Conservation (phyloP, 306 rosid species). For the Malus sieversii region DNA sequence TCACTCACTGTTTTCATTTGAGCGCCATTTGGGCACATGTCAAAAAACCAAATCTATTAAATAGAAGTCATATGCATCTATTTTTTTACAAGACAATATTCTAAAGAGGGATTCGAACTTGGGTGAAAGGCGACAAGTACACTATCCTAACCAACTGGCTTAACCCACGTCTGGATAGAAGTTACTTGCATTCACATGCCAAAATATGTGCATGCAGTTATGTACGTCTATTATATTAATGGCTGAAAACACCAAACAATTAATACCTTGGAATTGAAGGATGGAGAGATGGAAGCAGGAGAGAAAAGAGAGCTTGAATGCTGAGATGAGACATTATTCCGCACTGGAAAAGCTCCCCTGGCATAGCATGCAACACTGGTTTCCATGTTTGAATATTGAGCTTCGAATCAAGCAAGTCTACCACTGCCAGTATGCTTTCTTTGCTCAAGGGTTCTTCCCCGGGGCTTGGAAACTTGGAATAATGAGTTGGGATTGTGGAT, state of each 20-base stretch:
- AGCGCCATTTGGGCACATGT: neutral
- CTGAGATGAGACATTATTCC: slow-evolving; percentile 20
- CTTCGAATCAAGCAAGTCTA: neutral
- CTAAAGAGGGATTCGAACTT: neutral
- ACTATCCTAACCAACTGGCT: neutral
- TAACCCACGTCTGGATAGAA: too few species aligned
- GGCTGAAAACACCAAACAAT: neutral
- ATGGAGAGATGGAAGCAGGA: slow-evolving; percentile 25
- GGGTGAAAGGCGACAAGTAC: neutral
- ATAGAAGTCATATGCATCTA: neutral
- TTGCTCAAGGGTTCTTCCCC: neutral
- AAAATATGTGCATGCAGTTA: neutral
- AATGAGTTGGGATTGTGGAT: slow-evolving; percentile 9
- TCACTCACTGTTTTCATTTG: neutral
- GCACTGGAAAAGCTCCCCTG: slow-evolving; percentile 19
- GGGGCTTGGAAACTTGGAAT: neutral
- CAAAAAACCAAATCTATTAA: neutral
- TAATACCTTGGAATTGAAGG: slow-evolving; percentile 28
- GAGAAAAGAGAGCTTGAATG: slow-evolving; percentile 20
- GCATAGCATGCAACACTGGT: slow-evolving; percentile 19
- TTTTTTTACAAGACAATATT: neutral
- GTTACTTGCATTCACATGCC: neutral
- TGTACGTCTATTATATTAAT: neutral
- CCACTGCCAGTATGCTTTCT: neutral
- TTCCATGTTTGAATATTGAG: slow-evolving; percentile 12